Conservation (phyloP, 495 filamentous ascomycete genomes). For the Bathelium albidoporum region DNA sequence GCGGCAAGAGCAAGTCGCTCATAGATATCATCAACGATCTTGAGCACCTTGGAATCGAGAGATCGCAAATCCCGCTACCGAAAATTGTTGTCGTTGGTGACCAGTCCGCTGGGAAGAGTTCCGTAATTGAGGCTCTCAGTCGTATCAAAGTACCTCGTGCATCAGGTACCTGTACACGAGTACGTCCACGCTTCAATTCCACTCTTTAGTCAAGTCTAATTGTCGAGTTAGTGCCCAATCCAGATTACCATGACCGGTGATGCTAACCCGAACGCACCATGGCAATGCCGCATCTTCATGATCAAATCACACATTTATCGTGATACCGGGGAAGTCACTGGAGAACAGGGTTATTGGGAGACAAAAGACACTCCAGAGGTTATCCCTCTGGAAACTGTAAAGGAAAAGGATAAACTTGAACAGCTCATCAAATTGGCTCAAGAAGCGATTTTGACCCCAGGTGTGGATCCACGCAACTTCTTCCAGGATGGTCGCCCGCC, state of each 20-base stretch:
- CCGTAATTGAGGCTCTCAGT: slow-evolving; percentile 67
- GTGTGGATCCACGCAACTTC: slow-evolving; percentile 17
- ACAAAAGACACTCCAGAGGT: slow-evolving; percentile 28
- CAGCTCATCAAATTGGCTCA: slow-evolving; percentile 58
- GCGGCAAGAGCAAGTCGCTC: slow-evolving; percentile 10
- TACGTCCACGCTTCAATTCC: not conserved
- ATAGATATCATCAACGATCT: slow-evolving; percentile 25
- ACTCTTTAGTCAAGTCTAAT: not conserved
- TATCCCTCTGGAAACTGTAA: slow-evolving; percentile 34
- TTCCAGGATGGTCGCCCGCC: not conserved
- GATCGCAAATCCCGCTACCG: slow-evolving; percentile 47
- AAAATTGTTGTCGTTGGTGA: slow-evolving; percentile 74
- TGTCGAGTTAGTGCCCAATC: slow-evolving; percentile 44
- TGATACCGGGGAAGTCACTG: slow-evolving; percentile 26
- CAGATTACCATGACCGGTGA: slow-evolving; percentile 61
- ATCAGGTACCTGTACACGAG: slow-evolving; percentile 58
- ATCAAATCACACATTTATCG: slow-evolving; percentile 41
- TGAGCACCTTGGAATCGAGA: slow-evolving; percentile 21
- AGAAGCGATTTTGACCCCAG: slow-evolving; percentile 58
- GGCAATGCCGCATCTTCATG: slow-evolving; percentile 55
- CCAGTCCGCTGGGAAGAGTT: slow-evolving; percentile 71
- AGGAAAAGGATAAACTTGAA: slow-evolving; percentile 41
- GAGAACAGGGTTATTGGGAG: not conserved
- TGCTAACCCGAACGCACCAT: slow-evolving; percentile 32
- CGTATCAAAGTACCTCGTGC: slow-evolving; percentile 65